phyloP scores from a whole-genome alignment of 2,329 filamentous ascomycete species.

The Aaosphaeria arxii region DNA sequence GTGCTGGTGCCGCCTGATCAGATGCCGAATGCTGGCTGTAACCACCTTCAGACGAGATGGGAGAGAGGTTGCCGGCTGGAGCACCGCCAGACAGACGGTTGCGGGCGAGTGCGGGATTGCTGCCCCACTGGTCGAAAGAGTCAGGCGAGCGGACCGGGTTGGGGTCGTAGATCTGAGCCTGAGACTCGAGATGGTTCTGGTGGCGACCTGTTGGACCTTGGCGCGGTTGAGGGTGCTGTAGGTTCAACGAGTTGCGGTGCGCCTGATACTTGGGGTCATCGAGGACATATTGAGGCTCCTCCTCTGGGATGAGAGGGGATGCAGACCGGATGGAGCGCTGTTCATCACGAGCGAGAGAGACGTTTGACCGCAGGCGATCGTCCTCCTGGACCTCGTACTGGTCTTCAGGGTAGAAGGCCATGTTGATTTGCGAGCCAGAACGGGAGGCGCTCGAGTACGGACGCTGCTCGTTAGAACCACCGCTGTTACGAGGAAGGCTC shows the following conservation, averaged over 20 bases:
- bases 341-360: conserved; percentile 26
- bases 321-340: conserved; percentile 39
- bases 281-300: conserved; percentile 39
- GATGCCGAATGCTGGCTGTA: conserved; percentile 38
- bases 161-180: conserved; percentile 65
- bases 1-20: conserved; percentile 42
- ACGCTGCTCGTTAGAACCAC: conserved; percentile 56
- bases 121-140: conserved; percentile 47
- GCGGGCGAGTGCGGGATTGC: conserved; percentile 41
- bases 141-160: conserved; percentile 40
- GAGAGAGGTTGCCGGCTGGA: conserved; percentile 33
- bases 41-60: conserved; percentile 37
- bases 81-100: conserved; percentile 37
- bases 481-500: conserved; percentile 66
- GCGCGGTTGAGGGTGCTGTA: conserved; percentile 76
- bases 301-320: conserved; percentile 52
- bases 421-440: conserved; percentile 71
- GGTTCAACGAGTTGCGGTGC: conserved; percentile 74
- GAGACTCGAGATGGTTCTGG: conserved; percentile 69
- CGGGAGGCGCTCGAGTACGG: conserved; percentile 66
- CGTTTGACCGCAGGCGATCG: conserved; percentile 49
- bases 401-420: conserved; percentile 60
- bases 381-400: conserved; percentile 59
- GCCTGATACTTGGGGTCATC: conserved; percentile 77
- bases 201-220: conserved; percentile 72